These are phyloP conservation scores for Sporisorium scitamineum DNA, from an alignment of 1,284 basidiomycete species.

Conservation along the genomic window DNA sequence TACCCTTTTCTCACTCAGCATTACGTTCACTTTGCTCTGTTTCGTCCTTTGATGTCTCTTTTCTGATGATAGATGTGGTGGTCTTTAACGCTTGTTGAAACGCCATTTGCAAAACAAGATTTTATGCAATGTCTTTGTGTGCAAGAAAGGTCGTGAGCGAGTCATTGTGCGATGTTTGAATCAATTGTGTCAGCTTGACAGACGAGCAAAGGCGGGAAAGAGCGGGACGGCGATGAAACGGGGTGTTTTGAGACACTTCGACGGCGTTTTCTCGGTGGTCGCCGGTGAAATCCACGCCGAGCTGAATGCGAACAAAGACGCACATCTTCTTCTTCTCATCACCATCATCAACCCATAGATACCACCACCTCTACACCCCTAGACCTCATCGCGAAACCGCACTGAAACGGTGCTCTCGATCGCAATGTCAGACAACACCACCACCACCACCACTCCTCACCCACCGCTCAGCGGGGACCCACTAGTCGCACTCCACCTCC, in stretches of 20 bases:
- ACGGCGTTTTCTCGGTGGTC: not conserved
- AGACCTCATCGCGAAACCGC: not conserved
- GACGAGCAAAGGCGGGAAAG: not conserved
- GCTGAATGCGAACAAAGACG: no score
- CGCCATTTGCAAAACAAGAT: not conserved
- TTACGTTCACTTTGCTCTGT: not conserved
- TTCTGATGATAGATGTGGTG: not conserved
- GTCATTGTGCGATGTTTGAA: not conserved
- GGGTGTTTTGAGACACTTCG: not conserved
- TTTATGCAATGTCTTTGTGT: not conserved
- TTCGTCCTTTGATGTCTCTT: not conserved
- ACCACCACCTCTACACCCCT: not conserved
- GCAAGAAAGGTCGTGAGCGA: no score
- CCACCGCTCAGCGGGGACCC: not conserved
- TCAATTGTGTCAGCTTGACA: not conserved
- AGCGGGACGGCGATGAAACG: not conserved
- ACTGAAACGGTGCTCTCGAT: no score
- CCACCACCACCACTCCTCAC: not conserved
- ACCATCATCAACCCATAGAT: not conserved
- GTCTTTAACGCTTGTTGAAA: not conserved
- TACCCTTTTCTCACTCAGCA: not conserved
- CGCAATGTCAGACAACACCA: not conserved
- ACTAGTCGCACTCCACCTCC: constrained; percentile 20
- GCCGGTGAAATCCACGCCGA: constrained; percentile 6
- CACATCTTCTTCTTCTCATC: not conserved